Evolutionary conservation across 1,284 basidiomycete genomes (phyloP).

Genomic region (Fomitopsis palustris): DNA sequence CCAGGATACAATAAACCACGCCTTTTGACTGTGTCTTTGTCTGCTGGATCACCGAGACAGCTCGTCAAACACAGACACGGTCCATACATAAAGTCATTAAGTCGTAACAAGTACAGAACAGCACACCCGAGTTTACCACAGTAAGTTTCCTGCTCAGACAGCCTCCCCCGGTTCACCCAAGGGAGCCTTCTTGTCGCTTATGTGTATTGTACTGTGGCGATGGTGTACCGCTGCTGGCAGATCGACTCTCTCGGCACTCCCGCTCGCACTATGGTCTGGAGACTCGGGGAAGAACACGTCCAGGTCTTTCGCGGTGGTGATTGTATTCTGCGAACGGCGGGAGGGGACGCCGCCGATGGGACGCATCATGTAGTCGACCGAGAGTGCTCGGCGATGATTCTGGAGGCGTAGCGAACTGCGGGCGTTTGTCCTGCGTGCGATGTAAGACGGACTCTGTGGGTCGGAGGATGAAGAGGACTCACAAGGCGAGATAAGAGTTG

Average conservation of each 20-base stretch:
- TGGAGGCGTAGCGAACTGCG: constrained; percentile 1
- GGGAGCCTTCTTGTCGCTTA: not conserved
- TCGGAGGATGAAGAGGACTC: constrained; percentile 6
- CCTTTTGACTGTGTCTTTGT: too few relatives aligned
- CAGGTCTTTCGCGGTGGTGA: not conserved
- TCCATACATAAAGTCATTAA: too few relatives aligned
- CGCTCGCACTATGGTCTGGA: not conserved
- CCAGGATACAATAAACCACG: too few relatives aligned
- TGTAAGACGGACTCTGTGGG: not conserved
- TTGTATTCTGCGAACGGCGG: not conserved
- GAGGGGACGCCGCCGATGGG: not conserved
- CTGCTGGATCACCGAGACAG: too few relatives aligned
- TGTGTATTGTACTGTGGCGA: not conserved
- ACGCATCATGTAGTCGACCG: not conserved
- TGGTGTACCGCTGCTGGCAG: not conserved
- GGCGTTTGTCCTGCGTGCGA: constrained; percentile 3
- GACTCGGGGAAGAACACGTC: not conserved
- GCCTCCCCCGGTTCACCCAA: not conserved
- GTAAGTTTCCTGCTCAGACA: not conserved
- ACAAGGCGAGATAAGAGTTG: constrained; percentile 28
- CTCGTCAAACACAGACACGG: too few relatives aligned
- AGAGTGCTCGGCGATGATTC: not conserved
- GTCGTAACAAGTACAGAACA: too few relatives aligned
- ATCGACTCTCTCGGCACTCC: not conserved
- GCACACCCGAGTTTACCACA: too few relatives aligned